Evolutionary conservation across 306 rosid species (phyloP).

Genomic region (Malus asiatica): DNA sequence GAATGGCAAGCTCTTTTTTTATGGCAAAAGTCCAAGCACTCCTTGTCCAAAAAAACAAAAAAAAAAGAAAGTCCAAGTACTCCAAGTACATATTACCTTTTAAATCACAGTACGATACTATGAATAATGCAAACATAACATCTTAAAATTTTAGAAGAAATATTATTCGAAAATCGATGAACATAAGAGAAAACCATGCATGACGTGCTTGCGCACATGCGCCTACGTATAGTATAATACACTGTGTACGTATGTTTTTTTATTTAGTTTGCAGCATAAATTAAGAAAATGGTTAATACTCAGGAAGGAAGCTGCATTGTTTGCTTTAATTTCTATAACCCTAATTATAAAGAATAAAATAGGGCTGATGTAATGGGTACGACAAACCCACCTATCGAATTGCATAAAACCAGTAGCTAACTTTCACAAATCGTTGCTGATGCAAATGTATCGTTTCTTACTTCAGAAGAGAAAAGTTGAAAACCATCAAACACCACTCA

Average conservation of each 20-base stretch:
- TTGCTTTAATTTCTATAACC: not conserved
- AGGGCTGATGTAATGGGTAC: not conserved
- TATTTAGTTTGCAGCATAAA: not conserved
- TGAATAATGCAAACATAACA: not conserved
- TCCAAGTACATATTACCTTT: not conserved
- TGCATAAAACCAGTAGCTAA: not conserved
- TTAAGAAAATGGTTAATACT: not conserved
- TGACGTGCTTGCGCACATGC: not conserved
- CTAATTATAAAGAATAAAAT: not conserved
- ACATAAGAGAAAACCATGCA: not conserved
- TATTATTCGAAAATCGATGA: not conserved
- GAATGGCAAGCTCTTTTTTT: not conserved
- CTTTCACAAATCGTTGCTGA: not conserved
- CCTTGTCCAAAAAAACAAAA: not conserved
- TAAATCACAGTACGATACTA: not conserved
- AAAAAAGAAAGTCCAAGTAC: not conserved
- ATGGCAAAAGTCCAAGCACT: not conserved
- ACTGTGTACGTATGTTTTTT: too few relatives aligned
- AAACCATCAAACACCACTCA: slow-evolving; percentile 18
- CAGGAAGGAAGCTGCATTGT: not conserved
- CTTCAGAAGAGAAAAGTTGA: not conserved
- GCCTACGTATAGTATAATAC: too few relatives aligned
- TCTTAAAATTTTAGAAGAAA: too few relatives aligned
- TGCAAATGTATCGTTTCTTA: not conserved
- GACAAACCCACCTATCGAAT: not conserved